phyloP scores from a whole-genome alignment of 192 early-diverging fungal genomes.

The Ramicandelaber brevisporus region DNA sequence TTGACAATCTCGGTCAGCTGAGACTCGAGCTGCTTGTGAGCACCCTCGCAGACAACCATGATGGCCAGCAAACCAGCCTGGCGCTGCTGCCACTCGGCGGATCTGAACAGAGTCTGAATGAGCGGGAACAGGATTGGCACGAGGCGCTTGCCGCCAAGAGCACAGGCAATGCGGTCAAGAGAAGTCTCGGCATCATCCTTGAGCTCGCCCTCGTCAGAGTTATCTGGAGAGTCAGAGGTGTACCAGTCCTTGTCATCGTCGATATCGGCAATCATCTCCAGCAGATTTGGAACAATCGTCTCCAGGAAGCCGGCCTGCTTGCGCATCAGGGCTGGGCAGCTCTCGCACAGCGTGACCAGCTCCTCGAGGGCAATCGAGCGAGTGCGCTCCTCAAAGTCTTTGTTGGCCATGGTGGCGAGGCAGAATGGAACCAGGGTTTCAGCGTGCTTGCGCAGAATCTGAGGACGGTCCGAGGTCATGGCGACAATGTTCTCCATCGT shows the following conservation, averaged over 20 bases:
- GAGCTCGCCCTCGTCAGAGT: slow-evolving; percentile 72
- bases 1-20: slow-evolving; percentile 66
- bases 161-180: slow-evolving; percentile 78
- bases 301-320: slow-evolving; percentile 62
- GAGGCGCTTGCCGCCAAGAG: slow-evolving; percentile 65
- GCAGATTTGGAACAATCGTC: slow-evolving; percentile 57
- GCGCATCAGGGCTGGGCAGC: slow-evolving; percentile 66
- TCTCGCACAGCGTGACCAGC: slow-evolving; percentile 72
- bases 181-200: slow-evolving; percentile 81
- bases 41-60: slow-evolving; percentile 93
- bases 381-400: slow-evolving; percentile 50
- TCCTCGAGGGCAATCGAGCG: slow-evolving; percentile 82
- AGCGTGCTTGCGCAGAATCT: slow-evolving; percentile 60
- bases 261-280: slow-evolving; percentile 88
- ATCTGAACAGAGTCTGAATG: slow-evolving; percentile 72
- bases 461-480: slow-evolving; percentile 57
- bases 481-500: slow-evolving; percentile 59
- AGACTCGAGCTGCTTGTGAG: slow-evolving; percentile 73
- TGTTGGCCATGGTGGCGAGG: slow-evolving; percentile 50
- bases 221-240: slow-evolving; percentile 61
- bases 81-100: slow-evolving; percentile 64
- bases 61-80: slow-evolving; percentile 87
- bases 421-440: slow-evolving; percentile 47
- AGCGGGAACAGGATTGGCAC: slow-evolving; percentile 65
- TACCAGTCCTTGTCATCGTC: slow-evolving; percentile 72